Base-by-base conservation (phyloP, 2,329 filamentous ascomycete genomes). In the Chrysosporium keratinophilum region DNA sequence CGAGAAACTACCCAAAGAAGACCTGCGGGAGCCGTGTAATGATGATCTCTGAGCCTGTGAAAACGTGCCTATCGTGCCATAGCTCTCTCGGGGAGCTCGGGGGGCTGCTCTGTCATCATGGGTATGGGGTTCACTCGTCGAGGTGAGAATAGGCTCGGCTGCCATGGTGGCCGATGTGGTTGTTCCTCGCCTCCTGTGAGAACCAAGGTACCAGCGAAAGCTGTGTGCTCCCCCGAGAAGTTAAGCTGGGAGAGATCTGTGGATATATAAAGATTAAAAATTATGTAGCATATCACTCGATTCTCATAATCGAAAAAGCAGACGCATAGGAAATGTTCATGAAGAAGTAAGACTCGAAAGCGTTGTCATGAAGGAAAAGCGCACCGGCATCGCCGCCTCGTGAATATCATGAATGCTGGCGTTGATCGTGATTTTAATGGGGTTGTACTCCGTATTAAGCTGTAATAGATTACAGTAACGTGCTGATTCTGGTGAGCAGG, bases 131-230 rank as follows among this genome's bases (percentile, higher is more conserved):
- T 50, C 39, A 2, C 37, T 35, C 14, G 17, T 43, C 2, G 19
- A 15, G 20, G 34, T 14, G 37, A 33, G 28, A 20, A 34, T 20
- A n/a, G 39, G 39, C n/a, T 50, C 20, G 47, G 12, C 23, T 42
- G 48, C 37, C 48, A 50, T 50, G 48, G 28, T 34, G 23, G 31
- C 47, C 12, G 34, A 41, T 41, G 23, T 40, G 20, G 4, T 14
- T 17, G 14, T 33, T 48, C 23, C 9, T 50, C 39, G 39, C 48
- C 39, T 43, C 48, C 31, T 12, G 12, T 33, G 17, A 12, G 39
- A 50, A 50, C 48, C 48, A 50, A 43, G 48, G 37, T 42, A 50
- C 48, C n/a, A 43, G 5, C 40, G n/a, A 23, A 50, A 14, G 48
- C 14, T 35, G 37, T 41, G 37, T 28, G 39, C 37, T 48, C 4